These are phyloP conservation scores for Solanum infundibuliforme DNA, from an alignment of 257 asterid species.

Conservation along the genomic window DNA sequence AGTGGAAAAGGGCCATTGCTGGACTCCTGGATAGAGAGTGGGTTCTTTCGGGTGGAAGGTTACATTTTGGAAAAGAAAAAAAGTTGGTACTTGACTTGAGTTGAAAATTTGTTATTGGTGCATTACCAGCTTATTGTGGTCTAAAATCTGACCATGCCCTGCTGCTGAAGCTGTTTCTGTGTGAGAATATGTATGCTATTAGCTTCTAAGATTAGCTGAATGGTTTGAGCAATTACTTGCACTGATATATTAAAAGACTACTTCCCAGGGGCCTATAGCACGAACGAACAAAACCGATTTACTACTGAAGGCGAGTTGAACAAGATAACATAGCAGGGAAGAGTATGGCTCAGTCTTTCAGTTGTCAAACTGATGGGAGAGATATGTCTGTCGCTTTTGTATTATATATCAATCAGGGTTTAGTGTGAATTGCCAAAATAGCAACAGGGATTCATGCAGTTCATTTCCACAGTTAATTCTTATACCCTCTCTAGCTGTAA, in stretches of 20 bases:
- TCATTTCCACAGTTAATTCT: background rate
- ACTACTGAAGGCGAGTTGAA: background rate
- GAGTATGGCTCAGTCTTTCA: background rate
- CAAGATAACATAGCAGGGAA: background rate
- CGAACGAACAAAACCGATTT: background rate
- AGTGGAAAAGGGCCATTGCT: background rate
- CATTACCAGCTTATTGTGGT: background rate
- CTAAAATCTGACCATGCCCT: background rate
- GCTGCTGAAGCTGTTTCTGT: background rate
- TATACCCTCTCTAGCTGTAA: background rate
- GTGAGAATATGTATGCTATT: background rate
- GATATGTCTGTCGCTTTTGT: background rate
- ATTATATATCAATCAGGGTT: background rate
- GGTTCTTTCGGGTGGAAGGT: background rate
- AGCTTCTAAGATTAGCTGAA: background rate
- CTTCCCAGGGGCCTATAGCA: background rate
- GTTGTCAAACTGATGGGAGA: background rate
- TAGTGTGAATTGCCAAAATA: background rate
- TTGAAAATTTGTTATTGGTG: background rate
- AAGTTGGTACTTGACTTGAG: background rate
- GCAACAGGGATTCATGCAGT: background rate
- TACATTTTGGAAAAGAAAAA: background rate
- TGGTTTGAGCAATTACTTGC: background rate
- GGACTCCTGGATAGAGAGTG: background rate
- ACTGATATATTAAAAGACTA: background rate